These are phyloP conservation scores for Geosmithia putterillii DNA, from an alignment of 2,329 filamentous ascomycete genomes.

Conservation along the genomic window DNA sequence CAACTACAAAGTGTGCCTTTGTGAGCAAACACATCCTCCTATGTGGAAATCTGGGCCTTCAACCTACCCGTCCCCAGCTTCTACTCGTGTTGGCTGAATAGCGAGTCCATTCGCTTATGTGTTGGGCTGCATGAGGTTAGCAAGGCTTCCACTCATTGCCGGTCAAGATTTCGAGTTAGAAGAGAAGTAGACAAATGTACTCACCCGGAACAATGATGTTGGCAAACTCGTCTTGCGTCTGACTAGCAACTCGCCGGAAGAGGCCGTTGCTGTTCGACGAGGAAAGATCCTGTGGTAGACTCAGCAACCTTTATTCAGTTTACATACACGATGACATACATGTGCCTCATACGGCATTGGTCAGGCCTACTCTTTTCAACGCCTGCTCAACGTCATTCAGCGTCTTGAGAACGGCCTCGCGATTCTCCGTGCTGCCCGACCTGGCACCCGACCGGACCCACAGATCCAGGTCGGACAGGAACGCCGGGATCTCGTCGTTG, in stretches of 20 bases:
- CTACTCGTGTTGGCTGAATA: no score
- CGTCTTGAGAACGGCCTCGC: slow-evolving; percentile 15
- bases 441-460: slow-evolving; percentile 31
- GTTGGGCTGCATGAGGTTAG: not conserved
- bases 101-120: no score
- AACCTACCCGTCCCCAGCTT: no score
- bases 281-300: not conserved
- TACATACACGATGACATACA: no score
- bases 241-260: no score
- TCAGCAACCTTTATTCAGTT: no score
- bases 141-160: not conserved
- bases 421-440: slow-evolving; percentile 21
- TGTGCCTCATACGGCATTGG: no score
- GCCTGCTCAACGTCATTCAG: slow-evolving; percentile 17
- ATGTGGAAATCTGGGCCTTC: no score
- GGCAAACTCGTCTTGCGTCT: no score
- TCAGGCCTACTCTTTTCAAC: not conserved
- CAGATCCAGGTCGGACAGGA: slow-evolving; percentile 25
- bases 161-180: no score
- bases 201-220: not conserved
- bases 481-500: slow-evolving; percentile 22
- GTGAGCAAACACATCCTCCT: no score
- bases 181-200: not conserved
- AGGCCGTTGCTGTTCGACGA: not conserved
- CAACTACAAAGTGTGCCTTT: slow-evolving; percentile 12